Base-by-base conservation (phyloP, 139 green algal species). In the Haematococcus lacustris region DNA sequence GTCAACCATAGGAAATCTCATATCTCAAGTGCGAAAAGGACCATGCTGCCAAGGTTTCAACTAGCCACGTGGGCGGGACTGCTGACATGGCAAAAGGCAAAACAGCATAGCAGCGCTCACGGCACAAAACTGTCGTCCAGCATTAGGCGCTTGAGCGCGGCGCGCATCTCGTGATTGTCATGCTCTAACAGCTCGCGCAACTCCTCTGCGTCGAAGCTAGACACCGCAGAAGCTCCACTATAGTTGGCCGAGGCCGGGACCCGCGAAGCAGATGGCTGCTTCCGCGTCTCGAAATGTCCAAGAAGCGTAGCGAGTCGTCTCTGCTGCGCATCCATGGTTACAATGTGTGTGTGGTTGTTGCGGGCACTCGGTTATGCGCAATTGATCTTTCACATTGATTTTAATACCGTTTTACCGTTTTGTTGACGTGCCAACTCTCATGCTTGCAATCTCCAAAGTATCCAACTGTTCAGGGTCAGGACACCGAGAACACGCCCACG, bases 121-220 rank as follows among this genome's bases (percentile, higher is more conserved):
- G 88, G 91, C 0, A 87, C 77, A 53, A 91, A 97, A 0, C 94
- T 66, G 5, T 77, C 76, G 9, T 86, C 73, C 30, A 85, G 82
- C 73, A 90, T 91, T 38, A 96, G 85, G 1, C 92, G 82, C 80
- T 97, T 96, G 79, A 96, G 85, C 30, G 72, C 59, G 25, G 67
- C 26, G 0, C 92, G 68, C 26, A 77, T 74, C 51, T 90, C 85
- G 66, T 87, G 77, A 51, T 93, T 94, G 74, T 97, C 92, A 72
- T 96, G 89, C 37, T 97, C 92, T 6, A 68, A 38, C 6, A 69
- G 33, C 40, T 32, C 40, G 3, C 61, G 70, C 25, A 75, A 33
- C 40, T 75, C 50, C 13, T 51, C 37, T 33, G 33, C 5, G 32
- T 25, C 3, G 3, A 40, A 5, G n/a, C n/a, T n/a, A n/a, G n/a